Evolutionary conservation across 2,329 filamentous ascomycete genomes (phyloP).

Genomic region (Pestalotiopsis sp.): DNA sequence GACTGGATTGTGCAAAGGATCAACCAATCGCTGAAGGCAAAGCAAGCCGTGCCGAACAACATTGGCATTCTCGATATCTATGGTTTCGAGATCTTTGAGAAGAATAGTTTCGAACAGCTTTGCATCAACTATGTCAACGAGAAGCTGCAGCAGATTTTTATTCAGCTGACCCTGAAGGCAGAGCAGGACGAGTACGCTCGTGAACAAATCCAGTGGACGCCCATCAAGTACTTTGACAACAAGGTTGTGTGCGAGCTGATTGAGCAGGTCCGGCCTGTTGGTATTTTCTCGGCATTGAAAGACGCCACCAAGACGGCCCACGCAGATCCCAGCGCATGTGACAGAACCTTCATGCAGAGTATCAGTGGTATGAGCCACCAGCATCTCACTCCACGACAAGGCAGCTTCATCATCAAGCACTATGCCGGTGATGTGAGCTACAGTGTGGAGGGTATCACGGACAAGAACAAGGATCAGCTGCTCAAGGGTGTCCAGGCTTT

Average conservation of each 20-base stretch:
- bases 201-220: conserved; percentile 97
- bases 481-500: conserved; percentile 91
- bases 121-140: conserved; percentile 99
- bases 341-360: conserved; percentile 93
- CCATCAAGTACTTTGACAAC: conserved; percentile 99
- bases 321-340: conserved; percentile 90
- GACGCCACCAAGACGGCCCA: conserved; percentile 98
- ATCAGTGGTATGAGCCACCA: conserved; percentile 89
- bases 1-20: conserved; percentile 97
- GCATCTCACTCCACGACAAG: conserved; percentile 89
- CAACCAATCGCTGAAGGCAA: conserved; percentile 83
- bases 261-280: conserved; percentile 85
- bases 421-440: conserved; percentile 97
- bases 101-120: conserved; percentile 97
- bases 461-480: conserved; percentile 98
- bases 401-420: conserved; percentile 97
- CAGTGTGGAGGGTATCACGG: conserved; percentile 93
- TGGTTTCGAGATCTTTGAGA: conserved; percentile 98
- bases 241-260: conserved; percentile 98
- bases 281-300: conserved; percentile 93
- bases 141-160: conserved; percentile 98
- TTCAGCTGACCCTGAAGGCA: conserved; percentile 92
- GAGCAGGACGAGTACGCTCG: conserved; percentile 97
- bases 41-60: conserved; percentile 74
- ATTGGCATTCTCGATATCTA: conserved; percentile 99